Evolutionary conservation across 257 asterid species (phyloP), one percentile per base, ranked within the genome.

Genomic region (Schizonepeta tenuifolia): DNA sequence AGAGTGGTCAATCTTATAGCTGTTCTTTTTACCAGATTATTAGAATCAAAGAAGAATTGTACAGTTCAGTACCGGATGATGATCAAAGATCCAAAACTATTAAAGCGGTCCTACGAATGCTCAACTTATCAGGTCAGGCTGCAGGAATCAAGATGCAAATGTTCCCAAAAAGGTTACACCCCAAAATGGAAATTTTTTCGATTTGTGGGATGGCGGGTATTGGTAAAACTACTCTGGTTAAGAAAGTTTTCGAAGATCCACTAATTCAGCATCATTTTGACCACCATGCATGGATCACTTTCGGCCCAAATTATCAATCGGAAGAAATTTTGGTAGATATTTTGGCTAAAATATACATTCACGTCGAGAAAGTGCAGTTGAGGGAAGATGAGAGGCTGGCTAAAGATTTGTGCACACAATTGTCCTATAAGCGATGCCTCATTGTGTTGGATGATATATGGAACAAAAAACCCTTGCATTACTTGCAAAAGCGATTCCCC

Each of bases 381-480:
- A 24, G 8, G 12, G 56, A 3, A 65, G 56, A 65, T 24, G 56
- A 43, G 22, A 6, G 4, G 13, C 9, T 21, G 12, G 20, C 5
- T 14, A 3, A 12, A 21, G 8, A 65, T 0, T 13, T 43, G 35
- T 65, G 20, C 17, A 1, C 20, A 43, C 3, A 7, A 2, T 24
- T 65, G 1, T 40, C 53, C 10, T 2, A 1, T 6, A 43, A 41
- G 70, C 20, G 38, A 64, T 64, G 38, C 36, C 40, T 64, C 70
- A 64, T 64, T 14, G 56, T 64, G 21, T 64, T 64, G 56, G 70
- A 64, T 38, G 70, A 64, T 40, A 2, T 64, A 6, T 64, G 70
- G 70, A 26, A 8, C 49, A 61, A 40, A 24, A 3, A 64, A 31
- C 12, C 22, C 3, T 64, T 41, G 49, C 36, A 64, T 21, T 2